phyloP scores from a whole-genome alignment of 2,329 filamentous ascomycete species.

The Hypoxylon sp. region DNA sequence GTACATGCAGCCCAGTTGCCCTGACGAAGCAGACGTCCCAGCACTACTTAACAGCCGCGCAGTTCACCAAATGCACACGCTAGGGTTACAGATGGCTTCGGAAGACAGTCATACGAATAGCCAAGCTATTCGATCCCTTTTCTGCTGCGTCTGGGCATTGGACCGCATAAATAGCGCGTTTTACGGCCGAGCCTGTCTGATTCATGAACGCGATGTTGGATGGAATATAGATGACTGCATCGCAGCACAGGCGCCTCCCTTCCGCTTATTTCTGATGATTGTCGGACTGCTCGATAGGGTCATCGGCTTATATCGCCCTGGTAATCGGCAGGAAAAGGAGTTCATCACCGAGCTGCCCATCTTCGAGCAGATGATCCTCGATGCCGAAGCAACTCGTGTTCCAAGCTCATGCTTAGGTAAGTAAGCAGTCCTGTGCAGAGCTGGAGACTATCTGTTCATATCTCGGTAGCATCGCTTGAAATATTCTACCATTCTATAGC shows the following conservation, averaged over 20 bases:
- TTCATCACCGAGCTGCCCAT: constrained; percentile 67
- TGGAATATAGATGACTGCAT: constrained; percentile 65
- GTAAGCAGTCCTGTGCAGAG: constrained; percentile 28
- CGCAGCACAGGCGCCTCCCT: constrained; percentile 64
- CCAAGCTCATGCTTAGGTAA: constrained; percentile 64
- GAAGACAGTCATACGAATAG: constrained; percentile 52
- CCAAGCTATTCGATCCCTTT: constrained; percentile 60
- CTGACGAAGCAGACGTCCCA: constrained; percentile 67
- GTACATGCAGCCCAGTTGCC: constrained; percentile 68
- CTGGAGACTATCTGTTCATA: constrained; percentile 40
- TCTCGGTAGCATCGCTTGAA: constrained; percentile 66
- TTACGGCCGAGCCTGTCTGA: constrained; percentile 69
- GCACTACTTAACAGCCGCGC: constrained; percentile 66
- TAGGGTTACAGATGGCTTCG: constrained; percentile 65
- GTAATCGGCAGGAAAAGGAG: constrained; percentile 61
- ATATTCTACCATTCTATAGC: constrained; percentile 74
- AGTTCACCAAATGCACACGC: constrained; percentile 68
- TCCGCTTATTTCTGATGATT: constrained; percentile 68
- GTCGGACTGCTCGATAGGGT: constrained; percentile 69
- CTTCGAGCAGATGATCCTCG: constrained; percentile 68
- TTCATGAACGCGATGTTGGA: constrained; percentile 72
- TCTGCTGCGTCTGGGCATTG: constrained; percentile 71
- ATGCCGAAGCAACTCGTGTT: constrained; percentile 64
- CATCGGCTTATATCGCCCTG: constrained; percentile 70
- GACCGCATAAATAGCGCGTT: constrained; percentile 70